phyloP scores from a whole-genome alignment of 176 grass and related monocot genomes.

The Eragrostis nindensis region DNA sequence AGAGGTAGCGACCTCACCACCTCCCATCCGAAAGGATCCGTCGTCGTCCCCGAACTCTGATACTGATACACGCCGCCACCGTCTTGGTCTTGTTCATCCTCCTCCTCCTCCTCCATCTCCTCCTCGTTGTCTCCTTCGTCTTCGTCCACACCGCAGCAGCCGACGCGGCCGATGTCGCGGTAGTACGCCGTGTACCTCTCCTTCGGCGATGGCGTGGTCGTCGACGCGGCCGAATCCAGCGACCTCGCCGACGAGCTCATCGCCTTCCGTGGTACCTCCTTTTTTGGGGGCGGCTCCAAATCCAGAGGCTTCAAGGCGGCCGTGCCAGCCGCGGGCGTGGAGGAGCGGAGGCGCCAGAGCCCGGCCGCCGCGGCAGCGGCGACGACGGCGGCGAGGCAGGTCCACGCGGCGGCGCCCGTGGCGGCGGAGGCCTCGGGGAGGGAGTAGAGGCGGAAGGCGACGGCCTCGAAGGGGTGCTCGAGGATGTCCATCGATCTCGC shows the following conservation, averaged over 20 bases:
- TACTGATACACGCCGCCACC: neutral
- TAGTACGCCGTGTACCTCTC: conserved; percentile 66
- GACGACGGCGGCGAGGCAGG: conserved; percentile 60
- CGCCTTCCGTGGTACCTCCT: rapidly evolving
- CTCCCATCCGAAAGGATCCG: conserved; percentile 34
- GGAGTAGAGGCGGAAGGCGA: conserved; percentile 62
- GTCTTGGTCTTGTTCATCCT: neutral
- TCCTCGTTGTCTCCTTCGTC: neutral
- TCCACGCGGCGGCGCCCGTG: conserved; percentile 42
- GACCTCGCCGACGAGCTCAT: neutral
- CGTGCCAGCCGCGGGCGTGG: neutral
- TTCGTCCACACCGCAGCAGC: conserved; percentile 39
- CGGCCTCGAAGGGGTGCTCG: conserved; percentile 61
- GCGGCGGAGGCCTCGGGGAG: conserved; percentile 41
- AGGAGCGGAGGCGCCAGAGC: conserved; percentile 66
- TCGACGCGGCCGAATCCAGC: neutral
- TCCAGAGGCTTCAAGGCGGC: neutral
- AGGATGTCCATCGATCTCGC: conserved; percentile 64
- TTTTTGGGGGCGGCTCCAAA: neutral
- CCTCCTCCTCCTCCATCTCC: no score
- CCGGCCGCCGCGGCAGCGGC: conserved; percentile 61
- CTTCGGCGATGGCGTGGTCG: conserved; percentile 46
- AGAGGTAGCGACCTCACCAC: conserved; percentile 3
- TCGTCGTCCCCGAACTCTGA: neutral
- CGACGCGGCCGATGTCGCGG: conserved; percentile 32